These are phyloP conservation scores for Naganishia sp. DNA, from an alignment of 1,284 basidiomycete species.

Conservation along the genomic window DNA sequence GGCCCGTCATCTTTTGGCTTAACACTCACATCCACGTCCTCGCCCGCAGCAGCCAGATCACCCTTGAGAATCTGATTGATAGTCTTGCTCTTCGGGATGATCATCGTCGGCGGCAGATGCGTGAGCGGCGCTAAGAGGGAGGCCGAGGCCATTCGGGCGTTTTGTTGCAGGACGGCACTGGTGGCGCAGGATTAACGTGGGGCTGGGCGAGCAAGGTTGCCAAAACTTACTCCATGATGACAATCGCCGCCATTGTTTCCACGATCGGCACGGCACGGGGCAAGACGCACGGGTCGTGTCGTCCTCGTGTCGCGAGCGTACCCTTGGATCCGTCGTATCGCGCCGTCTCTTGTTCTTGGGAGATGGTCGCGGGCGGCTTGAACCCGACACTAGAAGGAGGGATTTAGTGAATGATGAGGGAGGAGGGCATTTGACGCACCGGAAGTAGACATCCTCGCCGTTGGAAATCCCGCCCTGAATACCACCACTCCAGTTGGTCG, in stretches of 20 bases:
- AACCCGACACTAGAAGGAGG: slow-evolving; percentile 74
- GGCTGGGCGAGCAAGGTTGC: neutral
- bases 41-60: slow-evolving; percentile 27
- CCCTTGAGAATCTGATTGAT: slow-evolving; percentile 39
- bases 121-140: slow-evolving; percentile 71
- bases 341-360: slow-evolving; percentile 84
- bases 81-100: slow-evolving; percentile 49
- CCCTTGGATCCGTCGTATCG: slow-evolving; percentile 90
- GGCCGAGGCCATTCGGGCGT: slow-evolving; percentile 70
- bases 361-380: slow-evolving; percentile 98
- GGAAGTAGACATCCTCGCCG: slow-evolving; percentile 96
- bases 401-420: neutral
- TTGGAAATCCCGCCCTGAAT: slow-evolving; percentile 98
- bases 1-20: slow-evolving; percentile 28
- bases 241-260: slow-evolving; percentile 94
- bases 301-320: slow-evolving; percentile 81
- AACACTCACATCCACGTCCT: slow-evolving; percentile 25
- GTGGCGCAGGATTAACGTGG: neutral
- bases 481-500: slow-evolving; percentile 95
- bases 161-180: slow-evolving; percentile 77
- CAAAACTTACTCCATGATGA: slow-evolving; percentile 77
- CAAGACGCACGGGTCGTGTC: slow-evolving; percentile 97
- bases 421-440: slow-evolving; percentile 57
- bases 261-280: slow-evolving; percentile 96
- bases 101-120: slow-evolving; percentile 78